Conservation (phyloP, 2,329 filamentous ascomycete species). For the Pseudogymnoascus sp. region DNA sequence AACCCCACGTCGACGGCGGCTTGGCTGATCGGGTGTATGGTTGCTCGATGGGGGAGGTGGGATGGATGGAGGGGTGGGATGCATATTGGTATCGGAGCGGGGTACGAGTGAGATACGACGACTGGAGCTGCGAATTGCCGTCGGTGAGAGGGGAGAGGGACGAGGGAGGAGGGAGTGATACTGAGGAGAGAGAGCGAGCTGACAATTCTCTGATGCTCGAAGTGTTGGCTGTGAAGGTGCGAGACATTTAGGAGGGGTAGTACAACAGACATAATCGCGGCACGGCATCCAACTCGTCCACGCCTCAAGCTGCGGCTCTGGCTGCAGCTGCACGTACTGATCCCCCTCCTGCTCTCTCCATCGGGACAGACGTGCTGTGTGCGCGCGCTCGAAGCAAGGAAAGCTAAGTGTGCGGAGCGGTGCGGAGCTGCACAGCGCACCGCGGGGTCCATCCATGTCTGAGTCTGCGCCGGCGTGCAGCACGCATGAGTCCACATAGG, state of each 20-base stretch:
- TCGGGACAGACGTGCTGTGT: neutral
- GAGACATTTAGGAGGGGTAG: neutral
- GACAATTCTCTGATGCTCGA: neutral
- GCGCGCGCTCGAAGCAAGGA: neutral
- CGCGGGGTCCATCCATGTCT: slow-evolving; percentile 3
- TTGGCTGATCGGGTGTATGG: neutral
- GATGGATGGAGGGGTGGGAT: slow-evolving; percentile 4
- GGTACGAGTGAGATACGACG: neutral
- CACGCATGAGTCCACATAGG: slow-evolving; percentile 6
- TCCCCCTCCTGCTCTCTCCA: neutral
- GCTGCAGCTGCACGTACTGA: neutral
- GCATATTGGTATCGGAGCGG: neutral
- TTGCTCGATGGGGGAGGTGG: slow-evolving; percentile 2
- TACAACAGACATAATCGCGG: neutral
- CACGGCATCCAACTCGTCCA: neutral
- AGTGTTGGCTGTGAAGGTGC: neutral
- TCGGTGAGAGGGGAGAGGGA: neutral
- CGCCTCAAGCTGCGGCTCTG: neutral
- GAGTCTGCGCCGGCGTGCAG: neutral
- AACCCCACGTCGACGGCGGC: slow-evolving; percentile 3
- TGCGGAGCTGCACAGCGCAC: slow-evolving; percentile 5
- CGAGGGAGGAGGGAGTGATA: neutral
- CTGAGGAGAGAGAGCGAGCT: neutral
- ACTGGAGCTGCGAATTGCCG: neutral
- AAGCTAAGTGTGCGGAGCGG: neutral